These are phyloP conservation scores for Claviceps cyperi DNA, from an alignment of 2,329 filamentous ascomycete genomes.

Conservation along the genomic window DNA sequence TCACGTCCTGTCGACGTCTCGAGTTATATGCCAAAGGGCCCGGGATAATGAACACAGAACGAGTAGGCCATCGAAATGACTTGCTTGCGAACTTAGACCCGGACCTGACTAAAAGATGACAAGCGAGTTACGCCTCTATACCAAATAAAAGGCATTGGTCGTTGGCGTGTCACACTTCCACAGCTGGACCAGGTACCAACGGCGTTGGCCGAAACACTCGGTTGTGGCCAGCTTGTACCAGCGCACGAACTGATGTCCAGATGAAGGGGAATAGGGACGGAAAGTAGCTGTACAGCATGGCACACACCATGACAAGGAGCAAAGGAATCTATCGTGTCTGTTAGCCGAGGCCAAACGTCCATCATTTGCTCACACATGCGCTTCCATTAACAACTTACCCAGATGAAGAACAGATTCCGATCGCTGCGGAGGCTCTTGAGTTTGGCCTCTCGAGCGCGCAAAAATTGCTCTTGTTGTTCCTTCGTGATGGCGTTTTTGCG, in stretches of 20 bases:
- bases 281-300: conserved; percentile 36
- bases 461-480: conserved; percentile 49
- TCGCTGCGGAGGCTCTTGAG: conserved; percentile 50
- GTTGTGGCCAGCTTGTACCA: conserved; percentile 15
- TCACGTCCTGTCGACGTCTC: no score
- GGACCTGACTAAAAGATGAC: neutral
- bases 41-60: no score
- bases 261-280: conserved; percentile 29
- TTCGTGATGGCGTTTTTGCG: conserved; percentile 49
- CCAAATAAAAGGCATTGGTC: no score
- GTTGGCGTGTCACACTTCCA: conserved; percentile 13
- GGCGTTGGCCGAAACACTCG: conserved; percentile 13
- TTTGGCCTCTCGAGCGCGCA: conserved; percentile 45
- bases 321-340: conserved; percentile 29
- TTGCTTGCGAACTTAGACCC: no score
- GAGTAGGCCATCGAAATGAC: no score
- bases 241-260: conserved; percentile 19
- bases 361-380: neutral
- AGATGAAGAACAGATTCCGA: conserved; percentile 53
- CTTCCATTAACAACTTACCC: conserved; percentile 32
- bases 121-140: neutral
- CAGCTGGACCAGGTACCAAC: conserved; percentile 11
- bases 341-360: neutral
- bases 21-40: no score
- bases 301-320: conserved; percentile 31